phyloP scores from a whole-genome alignment of 495 filamentous ascomycete species.

The Tuber aestivum region DNA sequence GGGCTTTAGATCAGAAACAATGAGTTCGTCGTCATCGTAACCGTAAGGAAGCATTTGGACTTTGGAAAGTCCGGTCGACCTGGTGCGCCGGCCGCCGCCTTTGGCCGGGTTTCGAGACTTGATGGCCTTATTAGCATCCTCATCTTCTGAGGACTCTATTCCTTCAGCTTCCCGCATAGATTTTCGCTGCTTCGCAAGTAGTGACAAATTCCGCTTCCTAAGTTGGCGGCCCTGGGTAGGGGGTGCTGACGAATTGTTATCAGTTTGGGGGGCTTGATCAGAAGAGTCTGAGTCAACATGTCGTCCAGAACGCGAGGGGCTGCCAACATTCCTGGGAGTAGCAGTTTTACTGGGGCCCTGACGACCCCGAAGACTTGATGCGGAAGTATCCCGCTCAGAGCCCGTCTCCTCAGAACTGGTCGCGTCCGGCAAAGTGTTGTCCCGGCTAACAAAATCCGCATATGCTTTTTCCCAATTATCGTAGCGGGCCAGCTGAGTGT shows the following conservation, averaged over 20 bases:
- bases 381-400: background rate
- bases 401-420: background rate
- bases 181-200: background rate
- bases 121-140: background rate
- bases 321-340: background rate
- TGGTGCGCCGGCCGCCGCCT: conserved; percentile 12
- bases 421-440: background rate
- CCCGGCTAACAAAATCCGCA: background rate
- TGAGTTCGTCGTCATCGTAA: conserved; percentile 30
- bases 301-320: background rate
- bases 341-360: background rate
- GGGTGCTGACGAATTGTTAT: background rate
- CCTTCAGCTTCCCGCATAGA: background rate
- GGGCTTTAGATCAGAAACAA: conserved; percentile 19
- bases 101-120: background rate
- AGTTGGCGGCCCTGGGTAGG: background rate
- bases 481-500: background rate
- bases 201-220: conserved; percentile 3
- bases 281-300: background rate
- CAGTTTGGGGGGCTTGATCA: background rate
- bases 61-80: conserved; percentile 20
- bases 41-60: conserved; percentile 28
- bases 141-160: background rate
- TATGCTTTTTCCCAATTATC: background rate
- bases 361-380: background rate